Evolutionary conservation across 2,329 filamentous ascomycete genomes (phyloP).

Genomic region (Colletotrichum eleusines): DNA sequence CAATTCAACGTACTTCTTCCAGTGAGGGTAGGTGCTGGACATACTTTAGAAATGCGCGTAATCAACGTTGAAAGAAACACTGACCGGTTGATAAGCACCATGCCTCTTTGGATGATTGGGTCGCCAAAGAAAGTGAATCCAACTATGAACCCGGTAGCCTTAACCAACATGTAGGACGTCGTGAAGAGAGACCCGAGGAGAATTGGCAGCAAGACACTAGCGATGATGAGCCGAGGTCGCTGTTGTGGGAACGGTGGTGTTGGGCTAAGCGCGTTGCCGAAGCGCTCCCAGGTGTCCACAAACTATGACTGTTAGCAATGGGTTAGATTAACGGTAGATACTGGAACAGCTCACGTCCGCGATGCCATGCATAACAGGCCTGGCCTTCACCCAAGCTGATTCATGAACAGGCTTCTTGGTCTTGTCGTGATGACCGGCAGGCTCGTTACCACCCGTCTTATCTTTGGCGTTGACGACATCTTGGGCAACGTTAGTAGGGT

Average conservation of each 20-base stretch:
- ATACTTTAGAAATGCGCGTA: slow-evolving; percentile 48
- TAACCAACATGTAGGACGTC: slow-evolving; percentile 71
- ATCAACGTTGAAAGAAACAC: slow-evolving; percentile 42
- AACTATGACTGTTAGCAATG: slow-evolving; percentile 33
- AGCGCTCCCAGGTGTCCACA: slow-evolving; percentile 64
- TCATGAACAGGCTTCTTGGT: slow-evolving; percentile 83
- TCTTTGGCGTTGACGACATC: slow-evolving; percentile 57
- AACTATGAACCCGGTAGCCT: slow-evolving; percentile 73
- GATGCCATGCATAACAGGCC: slow-evolving; percentile 74
- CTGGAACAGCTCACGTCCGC: slow-evolving; percentile 53
- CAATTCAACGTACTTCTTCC: slow-evolving; percentile 80
- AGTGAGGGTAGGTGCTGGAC: slow-evolving; percentile 68
- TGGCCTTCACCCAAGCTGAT: slow-evolving; percentile 81
- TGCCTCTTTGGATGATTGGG: slow-evolving; percentile 72
- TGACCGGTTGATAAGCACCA: slow-evolving; percentile 70
- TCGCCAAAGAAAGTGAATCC: slow-evolving; percentile 86
- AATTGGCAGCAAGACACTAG: slow-evolving; percentile 63
- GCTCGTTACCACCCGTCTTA: slow-evolving; percentile 60
- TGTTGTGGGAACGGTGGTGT: slow-evolving; percentile 71
- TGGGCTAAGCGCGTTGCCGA: slow-evolving; percentile 70
- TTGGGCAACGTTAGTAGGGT: slow-evolving; percentile 53
- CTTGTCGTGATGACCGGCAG: slow-evolving; percentile 72
- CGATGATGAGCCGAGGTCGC: slow-evolving; percentile 66
- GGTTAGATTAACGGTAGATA: rapidly evolving
- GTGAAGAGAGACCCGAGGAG: slow-evolving; percentile 65